Evolutionary conservation across 306 rosid species (phyloP).

Genomic region (Acacia crassicarpa): DNA sequence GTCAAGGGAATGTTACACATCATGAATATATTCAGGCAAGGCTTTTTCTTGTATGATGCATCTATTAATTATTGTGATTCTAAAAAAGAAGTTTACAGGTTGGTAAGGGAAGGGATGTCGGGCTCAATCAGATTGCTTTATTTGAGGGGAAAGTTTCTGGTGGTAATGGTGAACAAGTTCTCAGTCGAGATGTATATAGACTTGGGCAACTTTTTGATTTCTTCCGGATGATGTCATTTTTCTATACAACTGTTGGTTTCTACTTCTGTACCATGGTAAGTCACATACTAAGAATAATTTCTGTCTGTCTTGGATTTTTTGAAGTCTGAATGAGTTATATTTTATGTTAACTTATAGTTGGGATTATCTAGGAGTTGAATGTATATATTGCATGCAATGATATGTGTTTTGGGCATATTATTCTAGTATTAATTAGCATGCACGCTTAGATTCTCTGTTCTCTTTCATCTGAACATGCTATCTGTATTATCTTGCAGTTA

Average conservation of each 20-base stretch:
- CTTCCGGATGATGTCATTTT: constrained; percentile 95
- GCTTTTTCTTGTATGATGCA: constrained; percentile 22
- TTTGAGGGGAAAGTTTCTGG: constrained; percentile 92
- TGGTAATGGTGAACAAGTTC: constrained; percentile 98
- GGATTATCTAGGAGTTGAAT: neutral
- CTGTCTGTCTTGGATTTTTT: constrained; percentile 6
- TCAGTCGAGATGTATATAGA: constrained; percentile 94
- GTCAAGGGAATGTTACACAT: constrained; percentile 94
- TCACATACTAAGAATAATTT: neutral
- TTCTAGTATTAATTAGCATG: constrained; percentile 4
- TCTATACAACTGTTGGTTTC: constrained; percentile 87
- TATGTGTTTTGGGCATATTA: neutral
- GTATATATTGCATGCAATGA: neutral
- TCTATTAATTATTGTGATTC: constrained; percentile 26
- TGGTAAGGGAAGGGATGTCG: constrained; percentile 96
- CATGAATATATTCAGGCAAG: constrained; percentile 95
- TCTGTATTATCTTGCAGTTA: constrained; percentile 62
- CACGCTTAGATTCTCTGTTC: neutral
- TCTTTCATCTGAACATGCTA: constrained; percentile 27
- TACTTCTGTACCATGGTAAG: constrained; percentile 89
- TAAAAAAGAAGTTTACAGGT: constrained; percentile 59
- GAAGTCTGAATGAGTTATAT: neutral
- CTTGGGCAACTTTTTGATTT: constrained; percentile 96
- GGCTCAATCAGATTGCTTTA: constrained; percentile 90
- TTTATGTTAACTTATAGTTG: neutral